Evolutionary conservation across 768 basidiomycete genomes (phyloP).

Genomic region (Porpolomopsis calyptriformis): DNA sequence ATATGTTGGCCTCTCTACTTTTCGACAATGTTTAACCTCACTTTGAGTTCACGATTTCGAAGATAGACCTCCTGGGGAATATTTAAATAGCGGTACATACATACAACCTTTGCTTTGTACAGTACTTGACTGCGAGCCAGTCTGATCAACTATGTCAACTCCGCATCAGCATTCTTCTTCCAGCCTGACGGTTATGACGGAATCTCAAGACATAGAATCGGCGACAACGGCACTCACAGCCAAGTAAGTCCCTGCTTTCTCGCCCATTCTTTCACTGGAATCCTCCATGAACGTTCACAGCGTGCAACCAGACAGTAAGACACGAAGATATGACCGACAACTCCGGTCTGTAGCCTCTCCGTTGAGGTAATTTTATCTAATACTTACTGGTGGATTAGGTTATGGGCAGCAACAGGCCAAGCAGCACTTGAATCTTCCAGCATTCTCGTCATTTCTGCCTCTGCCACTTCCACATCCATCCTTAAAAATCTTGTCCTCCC

Average conservation of each 20-base stretch:
- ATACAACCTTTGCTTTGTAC: too few relatives aligned
- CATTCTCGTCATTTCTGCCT: conserved; percentile 69
- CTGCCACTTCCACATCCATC: conserved; percentile 78
- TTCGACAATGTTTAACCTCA: too few relatives aligned
- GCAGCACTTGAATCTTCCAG: conserved; percentile 75
- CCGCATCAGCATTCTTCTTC: too few relatives aligned
- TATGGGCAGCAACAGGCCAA: conserved; percentile 94
- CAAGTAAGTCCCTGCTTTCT: conserved; percentile 20
- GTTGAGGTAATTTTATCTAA: background rate
- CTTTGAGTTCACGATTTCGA: too few relatives aligned
- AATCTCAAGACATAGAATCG: conserved; percentile 38
- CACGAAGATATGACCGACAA: conserved; percentile 90
- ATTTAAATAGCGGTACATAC: too few relatives aligned
- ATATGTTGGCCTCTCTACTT: too few relatives aligned
- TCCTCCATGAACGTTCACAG: conserved; percentile 5
- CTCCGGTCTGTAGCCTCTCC: conserved; percentile 48
- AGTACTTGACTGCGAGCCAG: too few relatives aligned
- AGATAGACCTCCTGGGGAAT: too few relatives aligned
- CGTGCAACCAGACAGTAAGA: conserved; percentile 68
- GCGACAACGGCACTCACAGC: conserved; percentile 30
- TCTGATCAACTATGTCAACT: too few relatives aligned
- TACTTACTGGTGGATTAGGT: conserved; percentile 27
- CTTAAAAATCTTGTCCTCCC: conserved; percentile 97
- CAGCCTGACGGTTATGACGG: too few relatives aligned
- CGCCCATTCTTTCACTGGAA: background rate